Percentiles rank a stretch among this genome's conserved stretches.
phyloP scores from a whole-genome alignment of 202 grass and related monocot species.

The Dendrocalamus latiflorus region DNA sequence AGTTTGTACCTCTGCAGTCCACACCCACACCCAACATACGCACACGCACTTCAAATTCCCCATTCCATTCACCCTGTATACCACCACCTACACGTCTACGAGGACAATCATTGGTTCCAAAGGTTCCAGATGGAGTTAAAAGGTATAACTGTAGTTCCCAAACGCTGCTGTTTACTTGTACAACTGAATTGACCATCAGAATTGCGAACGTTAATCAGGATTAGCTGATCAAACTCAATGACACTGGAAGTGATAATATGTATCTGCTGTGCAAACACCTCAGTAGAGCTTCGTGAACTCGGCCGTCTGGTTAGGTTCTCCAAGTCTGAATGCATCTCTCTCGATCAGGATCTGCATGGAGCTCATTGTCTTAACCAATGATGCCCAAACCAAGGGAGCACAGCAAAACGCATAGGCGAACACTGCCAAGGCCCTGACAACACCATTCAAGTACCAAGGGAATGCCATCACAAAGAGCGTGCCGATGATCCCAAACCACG shows the following conservation, averaged over 20 bases:
- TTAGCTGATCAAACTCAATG: constrained; percentile 38
- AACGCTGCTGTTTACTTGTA: constrained; percentile 31
- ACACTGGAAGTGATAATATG: neutral
- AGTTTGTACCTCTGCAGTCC: neutral
- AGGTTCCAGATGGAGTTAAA: constrained; percentile 19
- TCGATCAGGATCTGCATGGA: constrained; percentile 70
- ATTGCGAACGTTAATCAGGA: constrained; percentile 25
- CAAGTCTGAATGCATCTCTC: constrained; percentile 75
- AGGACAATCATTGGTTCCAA: constrained; percentile 28
- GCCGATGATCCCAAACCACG: constrained; percentile 55
- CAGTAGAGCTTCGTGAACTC: constrained; percentile 85
- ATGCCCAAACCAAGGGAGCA: constrained; percentile 62
- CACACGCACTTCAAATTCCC: constrained; percentile 1
- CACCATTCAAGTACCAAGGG: constrained; percentile 70
- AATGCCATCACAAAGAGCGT: constrained; percentile 68
- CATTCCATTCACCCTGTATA: constrained; percentile 18
- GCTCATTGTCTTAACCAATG: constrained; percentile 59
- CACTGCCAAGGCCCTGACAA: constrained; percentile 58
- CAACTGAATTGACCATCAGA: constrained; percentile 43
- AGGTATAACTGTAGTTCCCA: constrained; percentile 23
- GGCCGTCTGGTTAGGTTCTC: constrained; percentile 58
- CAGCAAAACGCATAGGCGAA: constrained; percentile 64
- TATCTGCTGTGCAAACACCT: constrained; percentile 28
- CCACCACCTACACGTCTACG: constrained; percentile 33
- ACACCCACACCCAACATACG: neutral